Evolutionary conservation across 176 grass and related monocot species (phyloP), one percentile per base, ranked within the genome.

Genomic region (Puccinellia tenuiflora): DNA sequence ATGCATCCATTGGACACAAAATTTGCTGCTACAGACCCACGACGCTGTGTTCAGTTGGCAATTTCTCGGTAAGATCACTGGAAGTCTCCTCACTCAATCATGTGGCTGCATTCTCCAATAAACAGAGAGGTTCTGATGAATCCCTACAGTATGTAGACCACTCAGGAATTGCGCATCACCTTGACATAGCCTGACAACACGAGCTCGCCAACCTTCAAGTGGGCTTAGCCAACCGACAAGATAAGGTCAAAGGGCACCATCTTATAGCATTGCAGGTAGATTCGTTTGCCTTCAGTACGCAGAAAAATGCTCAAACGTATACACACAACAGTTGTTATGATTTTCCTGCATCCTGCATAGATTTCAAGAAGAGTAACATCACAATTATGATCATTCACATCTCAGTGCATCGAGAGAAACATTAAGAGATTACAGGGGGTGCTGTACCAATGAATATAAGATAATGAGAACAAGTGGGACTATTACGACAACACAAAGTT

Each of bases 231-330:
- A 85, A 92, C 90, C 81, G 83, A 95, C 90, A 92, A 73, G 88
- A 95, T 92, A 90, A 94, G 88, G 93, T 95, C 93, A 92, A 92
- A 86, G 47, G 55, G 47, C 88, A 92, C 88, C 85, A 73, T 31
- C 51, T 5, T 54, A 79, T 24, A 85, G 50, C 11, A 75, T 85
- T 54, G 28, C 67, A 47, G 31, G 34, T 6, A 50, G 55, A 85
- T 54, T 34, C 16, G 48, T 67, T 75, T 65, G 61, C 73, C 71
- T 65, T 81, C 45, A 8, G 71, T 50, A 85, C 59, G 51, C 66
- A 63, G 29, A 57, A 85, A 83, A 89, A 77, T 56, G 57, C 78
- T 51, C 79, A 15, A 62, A 70, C 13, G 42, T 84, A 79, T 7
- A 62, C 76, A 30, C 55, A 11, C 61, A 75, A 75, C 51, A 76